phyloP scores from a whole-genome alignment of 1,284 basidiomycete genomes.

The Sutorius eximius region DNA sequence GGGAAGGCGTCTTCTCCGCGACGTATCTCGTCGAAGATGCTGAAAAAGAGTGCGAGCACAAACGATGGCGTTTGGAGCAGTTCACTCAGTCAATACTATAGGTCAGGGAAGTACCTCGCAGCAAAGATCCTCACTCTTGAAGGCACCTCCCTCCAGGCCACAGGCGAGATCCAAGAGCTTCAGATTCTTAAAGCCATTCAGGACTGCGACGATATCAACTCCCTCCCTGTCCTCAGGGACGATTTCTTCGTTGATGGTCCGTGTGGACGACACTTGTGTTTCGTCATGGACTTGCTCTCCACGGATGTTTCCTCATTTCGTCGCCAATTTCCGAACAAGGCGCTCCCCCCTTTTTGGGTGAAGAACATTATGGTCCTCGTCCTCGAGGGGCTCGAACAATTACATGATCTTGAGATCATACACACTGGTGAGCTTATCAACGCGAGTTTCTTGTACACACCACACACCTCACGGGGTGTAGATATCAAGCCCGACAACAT shows the following conservation, averaged over 20 bases:
- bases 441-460: not conserved
- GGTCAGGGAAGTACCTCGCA: not conserved
- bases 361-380: not conserved
- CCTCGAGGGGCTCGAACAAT: constrained; percentile 1
- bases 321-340: not conserved
- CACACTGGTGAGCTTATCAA: not conserved
- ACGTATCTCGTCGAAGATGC: not conserved
- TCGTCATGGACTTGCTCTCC: constrained; percentile 2
- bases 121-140: constrained; percentile 1
- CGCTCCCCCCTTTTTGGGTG: constrained; percentile 1
- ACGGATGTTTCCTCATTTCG: not conserved
- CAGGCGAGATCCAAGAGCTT: not conserved
- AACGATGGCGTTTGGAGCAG: not conserved
- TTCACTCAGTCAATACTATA: not conserved
- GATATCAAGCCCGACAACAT: constrained; percentile 2
- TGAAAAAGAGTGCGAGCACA: not conserved
- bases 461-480: not conserved
- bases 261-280: not conserved
- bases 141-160: not conserved
- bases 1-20: not conserved
- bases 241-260: not conserved
- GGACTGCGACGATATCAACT: not conserved
- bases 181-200: not conserved
- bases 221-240: not conserved
- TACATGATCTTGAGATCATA: not conserved